These are phyloP conservation scores for Tardiomyces blankii DNA, from an alignment of 1,139 yeast species.

Conservation along the genomic window DNA sequence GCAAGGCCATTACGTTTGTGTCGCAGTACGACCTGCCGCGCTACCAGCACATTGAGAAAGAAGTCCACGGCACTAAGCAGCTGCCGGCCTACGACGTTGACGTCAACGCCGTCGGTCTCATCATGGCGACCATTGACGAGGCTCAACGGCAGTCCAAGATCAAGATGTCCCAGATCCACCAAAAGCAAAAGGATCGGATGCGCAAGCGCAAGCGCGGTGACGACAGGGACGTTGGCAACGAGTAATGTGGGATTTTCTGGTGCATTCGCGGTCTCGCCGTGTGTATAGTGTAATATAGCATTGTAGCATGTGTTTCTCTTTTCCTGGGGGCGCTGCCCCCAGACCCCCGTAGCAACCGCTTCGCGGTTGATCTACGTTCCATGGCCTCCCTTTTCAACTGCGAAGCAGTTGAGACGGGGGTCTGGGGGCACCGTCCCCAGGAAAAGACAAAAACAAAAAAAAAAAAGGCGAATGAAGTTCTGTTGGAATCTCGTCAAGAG, in stretches of 20 bases:
- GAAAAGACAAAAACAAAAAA: too few species aligned
- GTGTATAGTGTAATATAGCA: too few species aligned
- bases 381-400: too few species aligned
- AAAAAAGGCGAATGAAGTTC: too few species aligned
- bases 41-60: constrained; percentile 68
- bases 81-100: constrained; percentile 78
- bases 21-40: constrained; percentile 92
- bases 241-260: neutral
- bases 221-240: neutral
- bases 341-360: too few species aligned
- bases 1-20: constrained; percentile 82
- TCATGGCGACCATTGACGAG: constrained; percentile 82
- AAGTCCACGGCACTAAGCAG: constrained; percentile 52
- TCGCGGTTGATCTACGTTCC: too few species aligned
- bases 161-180: constrained; percentile 69
- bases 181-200: constrained; percentile 28
- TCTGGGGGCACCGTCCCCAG: too few species aligned
- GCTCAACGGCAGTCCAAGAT: constrained; percentile 86
- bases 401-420: too few species aligned
- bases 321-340: too few species aligned
- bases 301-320: too few species aligned
- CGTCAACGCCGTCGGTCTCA: constrained; percentile 62
- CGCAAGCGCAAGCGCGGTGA: constrained; percentile 12
- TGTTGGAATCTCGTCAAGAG: too few species aligned
- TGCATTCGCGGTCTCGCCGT: too few species aligned